Evolutionary conservation across 2,329 filamentous ascomycete genomes (phyloP), one percentile per base, ranked within the genome.

Genomic region (Shiraia bambusicola): DNA sequence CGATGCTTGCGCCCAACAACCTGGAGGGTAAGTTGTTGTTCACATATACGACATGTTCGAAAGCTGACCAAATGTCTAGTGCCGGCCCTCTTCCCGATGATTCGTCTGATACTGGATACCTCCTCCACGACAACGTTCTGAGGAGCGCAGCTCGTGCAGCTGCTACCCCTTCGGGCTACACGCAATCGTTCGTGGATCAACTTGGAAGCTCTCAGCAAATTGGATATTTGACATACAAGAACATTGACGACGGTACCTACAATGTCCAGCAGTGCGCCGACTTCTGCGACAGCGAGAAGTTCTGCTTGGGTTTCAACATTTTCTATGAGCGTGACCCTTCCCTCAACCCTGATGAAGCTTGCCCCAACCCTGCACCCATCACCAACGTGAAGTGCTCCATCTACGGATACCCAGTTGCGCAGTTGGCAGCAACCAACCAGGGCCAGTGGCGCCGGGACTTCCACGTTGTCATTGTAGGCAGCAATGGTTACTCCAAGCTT

Each of bases 331-430:
- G 59, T 32, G 57, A 61, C 35, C 56, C 58, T n/a, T 45, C 26
- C 19, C 16, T 29, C 35, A 40, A 54, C 7, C 50, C 57, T 15
- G 43, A 34, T 17, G 16, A 30, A 6, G 38, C 12, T 13, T 63
- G 58, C 44, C 29, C 44, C 6, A 49, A 56, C 45, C 58, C 59
- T 10, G 4, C 4, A 1, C 47, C 59, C 15, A 35, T 49, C 28
- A 61, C 59, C 33, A 61, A 61, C 45, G 33, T 59, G 45, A 59
- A 61, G 44, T 61, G 58, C 42, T 45, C 58, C 8, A 47, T 63
- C 28, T 63, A 55, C 34, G 58, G 59, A 31, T 63, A 61, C 42
- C 56, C 51, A 15, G 56, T 63, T 28, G 34, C 49, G 6, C 2
- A 25, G 9, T 19, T 15, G 2, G 38, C 52, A 6, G 55, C 58